Evolutionary conservation across 768 basidiomycete species (phyloP), one percentile per base, ranked within the genome.

Genomic region (Tulasnella sp.): DNA sequence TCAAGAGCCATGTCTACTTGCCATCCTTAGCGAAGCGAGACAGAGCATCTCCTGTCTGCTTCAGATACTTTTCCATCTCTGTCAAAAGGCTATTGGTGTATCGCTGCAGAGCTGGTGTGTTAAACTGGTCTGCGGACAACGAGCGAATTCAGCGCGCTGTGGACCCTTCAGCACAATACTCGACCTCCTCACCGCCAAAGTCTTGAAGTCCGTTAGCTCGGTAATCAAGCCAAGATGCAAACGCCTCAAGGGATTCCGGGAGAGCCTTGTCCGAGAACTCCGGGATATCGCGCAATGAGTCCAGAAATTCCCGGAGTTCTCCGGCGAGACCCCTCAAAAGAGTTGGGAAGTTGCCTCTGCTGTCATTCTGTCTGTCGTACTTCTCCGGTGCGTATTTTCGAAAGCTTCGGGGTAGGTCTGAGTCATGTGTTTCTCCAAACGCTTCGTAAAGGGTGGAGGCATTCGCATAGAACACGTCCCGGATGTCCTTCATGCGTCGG

Each of bases 11-110:
- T 8, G 32, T n/a, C 26, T 59, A 29, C 52, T 36, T 40, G 87
- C 90, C 90, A 72, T 91, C 85, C 84, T 91, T 89, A 62, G 90
- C 87, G 81, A 91, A 91, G 80, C 88, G 86, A 1, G 84, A 84
- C 22, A 91, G 80, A 1, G 88, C 87, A 1, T 85, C 81, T 5
- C 87, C 87, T 71, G 91, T 87, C 74, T 82, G 85, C 71, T 90
- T 88, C 16, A 90, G 80, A 75, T 92, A 90, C 71, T 89, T 86
- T 3, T 88, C 89, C 85, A 90, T 88, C 77, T 91, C 89, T 16
- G 80, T 78, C n/a, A 86, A 83, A 11, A 90, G 82, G 75, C 90
- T 89, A 44, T 77, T 68, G 36, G 91, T 83, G 77, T 91, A 90
- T 76, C 88, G 81, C 76, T 90, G 87, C 1, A 91, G 89, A 37